Base-by-base conservation (phyloP, 208 protist genomes). In the Eutreptiella sp. region DNA sequence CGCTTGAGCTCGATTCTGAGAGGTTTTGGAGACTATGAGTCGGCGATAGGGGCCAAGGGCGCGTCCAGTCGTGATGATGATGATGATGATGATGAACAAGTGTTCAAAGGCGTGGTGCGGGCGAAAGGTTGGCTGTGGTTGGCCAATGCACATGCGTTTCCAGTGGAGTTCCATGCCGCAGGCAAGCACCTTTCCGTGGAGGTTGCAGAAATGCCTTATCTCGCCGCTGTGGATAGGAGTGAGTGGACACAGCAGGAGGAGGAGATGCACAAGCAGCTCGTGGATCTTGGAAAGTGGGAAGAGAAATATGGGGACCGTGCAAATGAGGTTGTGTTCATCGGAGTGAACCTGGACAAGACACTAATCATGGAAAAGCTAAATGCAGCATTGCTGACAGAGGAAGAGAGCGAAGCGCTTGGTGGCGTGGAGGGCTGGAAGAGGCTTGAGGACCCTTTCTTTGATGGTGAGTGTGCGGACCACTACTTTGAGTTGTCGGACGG, bases 101-200 rank as follows among this genome's bases (percentile, higher is more conserved):
- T n/a, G 32, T 23, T 64, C 53, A 14, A 14, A 4, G 23, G 7
- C 24, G 75, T 84, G 0, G 39, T 85, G 2, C 54, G 80, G 23
- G 64, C 54, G 0, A 85, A 85, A 38, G 78, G 78, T 1, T 86
- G 79, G 36, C 33, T 66, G 2, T 87, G 80, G 77, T 27, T 79
- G 0, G 53, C 53, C 14, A n/a, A n/a, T n/a, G n/a, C n/a, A n/a
- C n/a, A n/a, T n/a, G n/a, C n/a, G n/a, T n/a, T n/a, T n/a, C n/a
- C n/a, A n/a, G n/a, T n/a, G n/a, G n/a, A n/a, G n/a, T n/a, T n/a
- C n/a, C n/a, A n/a, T n/a, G 65, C 21, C 9, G 58, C 58, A 9
- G 58, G 38, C 53, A 64, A 64, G 5, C 21, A 31, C n/a, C 19
- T 64, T 4, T 14, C 58, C 19, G n/a, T 64, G n/a, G 58, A 43